A percentile compares a stretch with the other conserved stretches of the same genome.
These are phyloP conservation scores for Chaetomidium leptoderma DNA, from an alignment of 495 filamentous ascomycete species.

Conservation along the genomic window DNA sequence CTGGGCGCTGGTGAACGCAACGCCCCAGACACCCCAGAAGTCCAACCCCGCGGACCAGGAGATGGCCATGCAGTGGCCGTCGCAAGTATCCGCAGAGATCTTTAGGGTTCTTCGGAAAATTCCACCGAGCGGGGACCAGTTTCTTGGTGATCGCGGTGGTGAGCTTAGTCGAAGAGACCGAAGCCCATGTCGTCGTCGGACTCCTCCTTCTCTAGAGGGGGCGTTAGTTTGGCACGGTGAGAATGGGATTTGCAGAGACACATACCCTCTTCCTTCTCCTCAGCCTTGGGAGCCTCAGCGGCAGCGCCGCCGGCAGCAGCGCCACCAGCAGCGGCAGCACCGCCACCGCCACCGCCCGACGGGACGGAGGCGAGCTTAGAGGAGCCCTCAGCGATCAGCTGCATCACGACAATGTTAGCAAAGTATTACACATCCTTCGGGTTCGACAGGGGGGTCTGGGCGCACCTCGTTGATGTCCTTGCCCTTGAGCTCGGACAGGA, in stretches of 20 bases:
- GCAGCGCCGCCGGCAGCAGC: slow-evolving; percentile 65
- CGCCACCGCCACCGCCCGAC: slow-evolving; percentile 76
- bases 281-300: slow-evolving; percentile 63
- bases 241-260: neutral
- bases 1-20: slow-evolving; percentile 10
- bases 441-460: slow-evolving; percentile 14
- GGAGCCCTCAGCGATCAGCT: slow-evolving; percentile 91
- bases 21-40: slow-evolving; percentile 16
- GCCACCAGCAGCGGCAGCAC: slow-evolving; percentile 57
- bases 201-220: slow-evolving; percentile 60
- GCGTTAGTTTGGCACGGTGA: slow-evolving; percentile 27
- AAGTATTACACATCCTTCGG: neutral
- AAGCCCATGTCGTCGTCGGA: slow-evolving; percentile 99
- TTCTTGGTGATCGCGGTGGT: slow-evolving; percentile 13
- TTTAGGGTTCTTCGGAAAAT: slow-evolving; percentile 25
- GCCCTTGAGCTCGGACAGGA: slow-evolving; percentile 89
- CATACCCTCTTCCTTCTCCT: slow-evolving; percentile 71
- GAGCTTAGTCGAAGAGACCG: slow-evolving; percentile 93
- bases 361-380: slow-evolving; percentile 96
- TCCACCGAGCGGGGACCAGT: slow-evolving; percentile 15
- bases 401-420: slow-evolving; percentile 30
- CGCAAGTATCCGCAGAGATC: slow-evolving; percentile 18
- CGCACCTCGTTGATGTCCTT: slow-evolving; percentile 94
- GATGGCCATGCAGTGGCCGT: slow-evolving; percentile 12
- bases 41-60: slow-evolving; percentile 20